Evolutionary conservation across 2,329 filamentous ascomycete genomes (phyloP), one percentile per base, ranked within the genome.

Genomic region (Nigrospora sphaerica): DNA sequence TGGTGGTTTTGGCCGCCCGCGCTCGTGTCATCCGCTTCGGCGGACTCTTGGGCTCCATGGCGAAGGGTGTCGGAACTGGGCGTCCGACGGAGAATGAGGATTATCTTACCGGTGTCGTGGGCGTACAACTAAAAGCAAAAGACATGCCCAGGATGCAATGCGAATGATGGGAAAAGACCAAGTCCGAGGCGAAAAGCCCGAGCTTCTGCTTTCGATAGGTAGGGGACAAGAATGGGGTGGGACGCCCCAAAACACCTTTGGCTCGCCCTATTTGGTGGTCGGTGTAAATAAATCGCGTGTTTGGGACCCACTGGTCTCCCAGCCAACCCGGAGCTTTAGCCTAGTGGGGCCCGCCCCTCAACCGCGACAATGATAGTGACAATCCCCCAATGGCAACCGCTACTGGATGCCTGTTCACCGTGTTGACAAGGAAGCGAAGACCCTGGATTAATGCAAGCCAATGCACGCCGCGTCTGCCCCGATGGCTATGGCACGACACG

Each of bases 1-100:
- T 36, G 34, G 59, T 59, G 52, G 66, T 69, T 34, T 68, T 67
- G 41, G 70, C 69, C 48, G 68, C 70, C 54, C 69, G 58, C 39
- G 72, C 69, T 53, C 78, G 74, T 51, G 78, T 81, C 57, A 81
- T 72, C 52, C 78, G 74, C 64, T 80, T 80, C 33, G 78, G 78
- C 44, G 78, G 77, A 48, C 75, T 80, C 52, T 68, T 62, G 44
- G 65, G 64, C 53, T 77, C 74, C 77, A 81, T 80, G 52, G 44
- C 68, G 54, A 47, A 38, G 32, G 16, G 40, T 11, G 32, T 45
- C 33, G 33, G 28, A 17, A 18, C 4, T 14, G 23, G 18, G 42
- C 11, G 35, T 34, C 18, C 23, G 31, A 40, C 17, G 32, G 32
- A 40, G 39, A 16, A 45, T 32, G 32, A 37, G 32, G 19, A 5